Evolutionary conservation across 331 rosid species (phyloP).

Genomic region (Malus hybrid): DNA sequence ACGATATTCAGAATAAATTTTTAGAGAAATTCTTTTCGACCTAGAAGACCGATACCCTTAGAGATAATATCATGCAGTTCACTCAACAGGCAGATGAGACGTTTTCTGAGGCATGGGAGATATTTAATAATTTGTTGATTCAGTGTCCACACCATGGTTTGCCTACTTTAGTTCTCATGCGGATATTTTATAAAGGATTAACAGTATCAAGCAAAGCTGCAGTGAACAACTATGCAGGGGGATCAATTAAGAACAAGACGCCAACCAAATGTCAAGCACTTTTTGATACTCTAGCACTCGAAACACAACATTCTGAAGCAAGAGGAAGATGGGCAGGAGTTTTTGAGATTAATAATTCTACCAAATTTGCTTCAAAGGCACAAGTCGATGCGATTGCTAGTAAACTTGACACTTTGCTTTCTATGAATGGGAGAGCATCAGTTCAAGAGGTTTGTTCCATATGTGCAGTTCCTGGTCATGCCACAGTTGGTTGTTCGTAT

Average conservation of each 20-base stretch:
- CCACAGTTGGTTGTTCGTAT: too few species aligned
- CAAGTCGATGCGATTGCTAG: not conserved
- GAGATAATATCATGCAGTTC: not conserved
- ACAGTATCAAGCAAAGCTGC: not conserved
- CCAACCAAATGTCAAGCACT: not conserved
- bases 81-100: too few species aligned
- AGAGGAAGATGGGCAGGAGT: not conserved
- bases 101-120: not conserved
- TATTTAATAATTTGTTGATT: too few species aligned
- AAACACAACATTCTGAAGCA: not conserved
- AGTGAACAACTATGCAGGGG: not conserved
- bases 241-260: not conserved
- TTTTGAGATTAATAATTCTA: not conserved
- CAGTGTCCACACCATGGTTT: not conserved
- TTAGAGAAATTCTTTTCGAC: too few species aligned
- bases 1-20: too few species aligned
- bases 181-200: not conserved
- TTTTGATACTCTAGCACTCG: too few species aligned
- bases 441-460: not conserved
- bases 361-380: not conserved
- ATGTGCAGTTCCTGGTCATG: too few species aligned
- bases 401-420: too few species aligned
- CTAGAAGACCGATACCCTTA: rapidly evolving
- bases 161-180: not conserved
- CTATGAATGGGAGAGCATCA: too few species aligned